Evolutionary conservation across 352 stramenopile genomes (phyloP).

Genomic region (Phytopythium litorale): DNA sequence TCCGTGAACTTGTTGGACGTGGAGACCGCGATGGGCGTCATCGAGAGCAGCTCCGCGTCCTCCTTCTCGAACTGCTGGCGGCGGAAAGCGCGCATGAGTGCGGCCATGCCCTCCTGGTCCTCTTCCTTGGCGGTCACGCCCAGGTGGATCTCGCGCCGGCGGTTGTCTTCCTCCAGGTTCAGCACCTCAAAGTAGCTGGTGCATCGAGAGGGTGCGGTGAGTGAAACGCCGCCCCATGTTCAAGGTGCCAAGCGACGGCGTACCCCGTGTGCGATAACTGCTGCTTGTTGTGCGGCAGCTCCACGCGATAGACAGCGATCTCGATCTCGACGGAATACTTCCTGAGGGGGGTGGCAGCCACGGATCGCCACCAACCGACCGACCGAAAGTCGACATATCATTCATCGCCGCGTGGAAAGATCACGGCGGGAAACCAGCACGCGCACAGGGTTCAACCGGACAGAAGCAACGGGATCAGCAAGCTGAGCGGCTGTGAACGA

Average conservation of each 20-base stretch:
- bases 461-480: neutral
- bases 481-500: neutral
- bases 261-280: slow-evolving; percentile 30
- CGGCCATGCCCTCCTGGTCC: slow-evolving; percentile 36
- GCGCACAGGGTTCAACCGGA: neutral
- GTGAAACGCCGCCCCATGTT: neutral
- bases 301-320: slow-evolving; percentile 28
- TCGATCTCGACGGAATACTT: slow-evolving; percentile 37
- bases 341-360: slow-evolving; percentile 8
- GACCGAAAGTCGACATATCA: neutral
- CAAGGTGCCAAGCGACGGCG: neutral
- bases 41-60: slow-evolving; percentile 27
- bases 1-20: slow-evolving; percentile 24
- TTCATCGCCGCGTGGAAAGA: neutral
- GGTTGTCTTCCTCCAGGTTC: slow-evolving; percentile 28
- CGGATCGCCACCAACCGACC: neutral
- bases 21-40: slow-evolving; percentile 32
- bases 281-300: slow-evolving; percentile 11
- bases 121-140: slow-evolving; percentile 26
- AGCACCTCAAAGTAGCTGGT: slow-evolving; percentile 38
- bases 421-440: neutral
- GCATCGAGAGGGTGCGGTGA: neutral
- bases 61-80: slow-evolving; percentile 37
- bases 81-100: slow-evolving; percentile 26
- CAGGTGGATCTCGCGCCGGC: slow-evolving; percentile 25